Evolutionary conservation across 768 basidiomycete species (phyloP).

Genomic region (Suillus brevipes): DNA sequence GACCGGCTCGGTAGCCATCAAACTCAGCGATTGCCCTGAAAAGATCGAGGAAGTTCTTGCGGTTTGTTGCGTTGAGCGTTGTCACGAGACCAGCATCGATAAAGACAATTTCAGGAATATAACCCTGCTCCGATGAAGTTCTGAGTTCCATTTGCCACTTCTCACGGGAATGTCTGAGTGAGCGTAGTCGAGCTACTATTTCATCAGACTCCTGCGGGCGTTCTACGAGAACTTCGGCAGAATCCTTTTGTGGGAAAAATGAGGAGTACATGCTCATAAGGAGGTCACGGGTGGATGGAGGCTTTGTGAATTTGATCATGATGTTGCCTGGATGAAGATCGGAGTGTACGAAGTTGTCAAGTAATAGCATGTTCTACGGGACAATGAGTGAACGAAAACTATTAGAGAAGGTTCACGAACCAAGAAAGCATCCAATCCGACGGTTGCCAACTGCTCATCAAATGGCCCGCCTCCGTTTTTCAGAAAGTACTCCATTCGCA

Average conservation of each 20-base stretch:
- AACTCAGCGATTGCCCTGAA: slow-evolving; percentile 96
- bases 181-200: slow-evolving; percentile 71
- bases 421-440: slow-evolving; percentile 93
- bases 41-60: slow-evolving; percentile 93
- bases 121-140: slow-evolving; percentile 64
- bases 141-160: slow-evolving; percentile 75
- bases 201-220: slow-evolving; percentile 47
- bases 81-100: slow-evolving; percentile 97
- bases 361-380: slow-evolving; percentile 88
- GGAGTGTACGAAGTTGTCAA: slow-evolving; percentile 97
- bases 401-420: slow-evolving; percentile 44
- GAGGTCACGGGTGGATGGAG: slow-evolving; percentile 66
- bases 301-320: slow-evolving; percentile 95
- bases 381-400: slow-evolving; percentile 11
- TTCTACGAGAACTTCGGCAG: slow-evolving; percentile 22
- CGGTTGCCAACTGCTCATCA: slow-evolving; percentile 85
- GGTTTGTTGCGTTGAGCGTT: slow-evolving; percentile 76
- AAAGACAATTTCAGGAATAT: slow-evolving; percentile 92
- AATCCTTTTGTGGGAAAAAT: slow-evolving; percentile 45
- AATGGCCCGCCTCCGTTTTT: slow-evolving; percentile 90
- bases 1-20: slow-evolving; percentile 93
- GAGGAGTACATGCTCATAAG: slow-evolving; percentile 59
- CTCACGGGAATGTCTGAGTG: slow-evolving; percentile 54
- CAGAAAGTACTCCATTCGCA: slow-evolving; percentile 86
- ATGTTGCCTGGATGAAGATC: slow-evolving; percentile 94